These are phyloP conservation scores for Xenosphaeropsis pyriputrescens DNA, from an alignment of 2,329 filamentous ascomycete species.

Conservation along the genomic window DNA sequence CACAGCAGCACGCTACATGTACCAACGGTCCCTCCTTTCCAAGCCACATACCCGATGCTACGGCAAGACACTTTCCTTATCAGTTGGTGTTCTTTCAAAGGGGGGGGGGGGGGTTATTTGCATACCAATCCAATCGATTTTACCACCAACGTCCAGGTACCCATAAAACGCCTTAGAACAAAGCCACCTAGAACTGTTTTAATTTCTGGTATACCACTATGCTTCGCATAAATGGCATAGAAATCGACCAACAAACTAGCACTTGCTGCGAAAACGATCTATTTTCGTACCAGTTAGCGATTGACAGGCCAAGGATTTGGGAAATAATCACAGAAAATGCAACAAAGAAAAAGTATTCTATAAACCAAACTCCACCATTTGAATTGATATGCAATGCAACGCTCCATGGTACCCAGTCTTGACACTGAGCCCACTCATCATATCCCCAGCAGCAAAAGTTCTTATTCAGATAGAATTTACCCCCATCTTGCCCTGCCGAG, in stretches of 20 bases:
- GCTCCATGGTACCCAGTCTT: constrained; percentile 81
- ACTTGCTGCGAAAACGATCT: constrained; percentile 64
- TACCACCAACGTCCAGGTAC: constrained; percentile 74
- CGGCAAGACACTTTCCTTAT: constrained; percentile 58
- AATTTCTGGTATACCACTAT: constrained; percentile 94
- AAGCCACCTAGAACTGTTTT: constrained; percentile 93
- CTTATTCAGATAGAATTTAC: constrained; percentile 81
- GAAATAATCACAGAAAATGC: constrained; percentile 57
- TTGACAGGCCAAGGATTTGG: background rate
- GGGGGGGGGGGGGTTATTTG: constrained; percentile 6
- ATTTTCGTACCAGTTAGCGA: background rate
- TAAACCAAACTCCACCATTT: constrained; percentile 57
- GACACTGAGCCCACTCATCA: constrained; percentile 66
- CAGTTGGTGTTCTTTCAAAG: constrained; percentile 4
- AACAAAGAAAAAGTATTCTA: constrained; percentile 80
- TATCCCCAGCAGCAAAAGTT: constrained; percentile 90
- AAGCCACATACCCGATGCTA: constrained; percentile 89
- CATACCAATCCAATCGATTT: constrained; percentile 78
- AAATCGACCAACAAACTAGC: constrained; percentile 70
- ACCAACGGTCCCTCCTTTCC: constrained; percentile 93
- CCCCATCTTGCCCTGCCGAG: constrained; percentile 59
- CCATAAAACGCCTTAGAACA: constrained; percentile 77
- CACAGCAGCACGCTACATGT: constrained; percentile 92
- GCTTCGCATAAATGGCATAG: constrained; percentile 78
- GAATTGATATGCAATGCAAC: constrained; percentile 53